These are phyloP conservation scores for Sporothrix phasma DNA, from an alignment of 2,329 filamentous ascomycete genomes.

Conservation along the genomic window DNA sequence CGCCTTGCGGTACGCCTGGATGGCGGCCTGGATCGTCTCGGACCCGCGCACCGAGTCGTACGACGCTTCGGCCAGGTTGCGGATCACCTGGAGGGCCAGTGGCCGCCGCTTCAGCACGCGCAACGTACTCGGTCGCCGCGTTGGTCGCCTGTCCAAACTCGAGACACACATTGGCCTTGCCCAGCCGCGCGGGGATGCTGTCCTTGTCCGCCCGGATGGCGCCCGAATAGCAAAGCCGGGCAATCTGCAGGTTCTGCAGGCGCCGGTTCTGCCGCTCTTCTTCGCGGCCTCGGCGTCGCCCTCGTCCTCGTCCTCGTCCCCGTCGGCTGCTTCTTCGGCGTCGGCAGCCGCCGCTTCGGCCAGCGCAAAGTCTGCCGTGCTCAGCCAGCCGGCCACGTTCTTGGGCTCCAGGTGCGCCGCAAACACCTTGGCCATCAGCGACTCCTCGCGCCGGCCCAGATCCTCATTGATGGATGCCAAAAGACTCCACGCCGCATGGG, in stretches of 20 bases:
- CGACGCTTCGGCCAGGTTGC: conserved; percentile 47
- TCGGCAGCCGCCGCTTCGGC: conserved; percentile 37
- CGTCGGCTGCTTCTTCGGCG: conserved; percentile 15
- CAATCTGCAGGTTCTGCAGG: conserved; percentile 40
- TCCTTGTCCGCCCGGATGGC: conserved; percentile 49
- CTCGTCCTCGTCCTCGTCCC: conserved; percentile 29
- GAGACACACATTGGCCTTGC: conserved; percentile 49
- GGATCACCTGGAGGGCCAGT: conserved; percentile 44
- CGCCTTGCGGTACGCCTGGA: conserved; percentile 38
- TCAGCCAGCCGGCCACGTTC: conserved; percentile 49
- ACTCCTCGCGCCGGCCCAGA: conserved; percentile 45
- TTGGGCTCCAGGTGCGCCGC: conserved; percentile 55
- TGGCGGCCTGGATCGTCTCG: conserved; percentile 33
- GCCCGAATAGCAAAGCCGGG: conserved; percentile 48
- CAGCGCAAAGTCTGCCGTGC: conserved; percentile 47
- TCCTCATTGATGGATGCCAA: conserved; percentile 53
- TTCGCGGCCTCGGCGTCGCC: conserved; percentile 27
- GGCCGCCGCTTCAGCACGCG: conserved; percentile 42
- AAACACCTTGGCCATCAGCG: conserved; percentile 49
- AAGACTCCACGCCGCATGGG: conserved; percentile 54
- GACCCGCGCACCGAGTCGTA: conserved; percentile 39
- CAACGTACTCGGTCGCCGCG: conserved; percentile 48
- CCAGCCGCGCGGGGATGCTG: conserved; percentile 47
- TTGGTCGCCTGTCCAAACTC: conserved; percentile 43
- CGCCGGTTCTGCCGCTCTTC: conserved; percentile 17